Conservation (phyloP, 2,329 filamentous ascomycete species). For the Verticillium nubilum region DNA sequence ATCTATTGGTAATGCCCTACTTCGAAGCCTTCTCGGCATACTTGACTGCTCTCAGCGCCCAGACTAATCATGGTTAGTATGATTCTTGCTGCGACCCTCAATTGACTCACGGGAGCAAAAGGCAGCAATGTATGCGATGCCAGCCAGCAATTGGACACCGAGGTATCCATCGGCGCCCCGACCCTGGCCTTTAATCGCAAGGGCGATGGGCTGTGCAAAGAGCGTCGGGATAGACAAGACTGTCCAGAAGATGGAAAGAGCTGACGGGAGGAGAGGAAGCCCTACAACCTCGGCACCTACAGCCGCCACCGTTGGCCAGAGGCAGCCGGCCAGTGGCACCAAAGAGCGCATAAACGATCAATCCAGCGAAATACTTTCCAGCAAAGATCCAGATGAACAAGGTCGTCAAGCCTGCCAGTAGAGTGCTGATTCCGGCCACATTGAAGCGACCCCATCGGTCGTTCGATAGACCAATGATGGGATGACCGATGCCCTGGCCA, state of each 20-base stretch:
- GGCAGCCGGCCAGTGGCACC: slow-evolving; percentile 65
- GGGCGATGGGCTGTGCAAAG: slow-evolving; percentile 60
- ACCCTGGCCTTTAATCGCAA: slow-evolving; percentile 43
- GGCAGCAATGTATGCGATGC: slow-evolving; percentile 53
- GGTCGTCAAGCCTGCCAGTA: slow-evolving; percentile 57
- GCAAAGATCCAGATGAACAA: slow-evolving; percentile 72
- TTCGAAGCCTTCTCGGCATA: neutral
- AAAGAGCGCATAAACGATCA: slow-evolving; percentile 66
- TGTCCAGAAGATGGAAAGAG: slow-evolving; percentile 66
- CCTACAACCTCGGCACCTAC: slow-evolving; percentile 72
- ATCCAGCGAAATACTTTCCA: slow-evolving; percentile 54
- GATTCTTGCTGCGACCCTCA: neutral
- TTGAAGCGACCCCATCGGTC: slow-evolving; percentile 69
- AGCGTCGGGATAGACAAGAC: slow-evolving; percentile 65
- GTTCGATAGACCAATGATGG: slow-evolving; percentile 66
- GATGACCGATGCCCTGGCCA: slow-evolving; percentile 62
- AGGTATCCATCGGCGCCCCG: slow-evolving; percentile 36
- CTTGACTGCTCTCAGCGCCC: neutral
- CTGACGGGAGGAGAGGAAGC: slow-evolving; percentile 60
- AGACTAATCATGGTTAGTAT: neutral
- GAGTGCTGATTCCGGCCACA: slow-evolving; percentile 60
- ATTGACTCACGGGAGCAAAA: slow-evolving; percentile 35
- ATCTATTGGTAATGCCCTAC: neutral
- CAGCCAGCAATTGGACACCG: slow-evolving; percentile 52
- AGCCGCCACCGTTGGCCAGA: slow-evolving; percentile 65